These are phyloP conservation scores for Colletotrichum limetticola DNA, from an alignment of 2,329 filamentous ascomycete species.

Conservation along the genomic window DNA sequence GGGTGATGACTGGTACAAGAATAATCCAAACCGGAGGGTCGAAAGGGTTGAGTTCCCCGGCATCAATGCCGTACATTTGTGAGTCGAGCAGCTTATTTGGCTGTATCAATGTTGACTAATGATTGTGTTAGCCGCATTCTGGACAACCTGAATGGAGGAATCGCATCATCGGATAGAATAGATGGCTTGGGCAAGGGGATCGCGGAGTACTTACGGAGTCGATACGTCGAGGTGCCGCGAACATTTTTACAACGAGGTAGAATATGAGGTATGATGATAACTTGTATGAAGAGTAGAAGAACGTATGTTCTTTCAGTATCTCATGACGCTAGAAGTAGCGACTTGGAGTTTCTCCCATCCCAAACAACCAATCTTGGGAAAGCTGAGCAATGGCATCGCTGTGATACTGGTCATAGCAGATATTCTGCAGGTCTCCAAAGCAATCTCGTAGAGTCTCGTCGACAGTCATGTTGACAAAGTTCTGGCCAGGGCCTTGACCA, in stretches of 20 bases:
- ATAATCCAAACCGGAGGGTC: conserved; percentile 7
- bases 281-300: conserved; percentile 10
- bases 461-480: conserved; percentile 44
- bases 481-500: neutral
- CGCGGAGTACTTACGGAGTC: conserved; percentile 48
- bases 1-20: conserved; percentile 39
- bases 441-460: conserved; percentile 52
- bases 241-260: conserved; percentile 46
- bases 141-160: conserved; percentile 33
- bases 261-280: neutral
- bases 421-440: conserved; percentile 43
- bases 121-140: conserved; percentile 17
- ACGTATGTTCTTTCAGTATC: neutral
- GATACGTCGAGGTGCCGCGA: conserved; percentile 47
- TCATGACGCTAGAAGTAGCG: neutral
- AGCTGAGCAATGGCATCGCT: conserved; percentile 39
- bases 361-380: conserved; percentile 39
- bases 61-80: conserved; percentile 32
- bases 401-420: conserved; percentile 38
- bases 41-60: conserved; percentile 31
- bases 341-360: conserved; percentile 28
- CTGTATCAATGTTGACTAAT: neutral
- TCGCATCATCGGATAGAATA: conserved; percentile 33
- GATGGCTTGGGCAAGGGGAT: conserved; percentile 50
- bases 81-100: neutral